Evolutionary conservation across 768 basidiomycete species (phyloP).

Genomic region (Clitopilus passeckerianus): DNA sequence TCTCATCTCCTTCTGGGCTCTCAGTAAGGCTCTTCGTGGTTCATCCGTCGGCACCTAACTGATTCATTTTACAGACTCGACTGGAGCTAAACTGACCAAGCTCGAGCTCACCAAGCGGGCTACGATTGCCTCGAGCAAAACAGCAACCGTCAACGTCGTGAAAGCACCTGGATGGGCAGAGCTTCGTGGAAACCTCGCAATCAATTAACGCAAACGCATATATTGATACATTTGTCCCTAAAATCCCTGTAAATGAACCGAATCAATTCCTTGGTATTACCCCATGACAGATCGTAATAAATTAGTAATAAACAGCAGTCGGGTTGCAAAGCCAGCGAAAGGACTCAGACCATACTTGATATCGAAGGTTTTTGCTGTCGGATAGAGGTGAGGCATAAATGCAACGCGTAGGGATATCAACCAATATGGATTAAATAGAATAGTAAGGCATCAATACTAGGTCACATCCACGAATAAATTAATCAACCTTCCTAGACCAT

Average conservation of each 20-base stretch:
- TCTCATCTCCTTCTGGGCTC: conserved; percentile 28
- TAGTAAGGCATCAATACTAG: conserved; percentile 4
- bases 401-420: not conserved
- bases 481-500: conserved; percentile 77
- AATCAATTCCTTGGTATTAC: not conserved
- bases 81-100: conserved; percentile 23
- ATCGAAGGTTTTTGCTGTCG: not conserved
- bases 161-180: conserved; percentile 27
- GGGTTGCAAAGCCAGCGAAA: not conserved
- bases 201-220: not conserved
- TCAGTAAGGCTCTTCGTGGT: conserved; percentile 15
- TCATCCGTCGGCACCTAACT: not conserved
- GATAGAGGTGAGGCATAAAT: not conserved
- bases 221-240: not conserved
- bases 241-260: not conserved
- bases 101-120: conserved; percentile 24
- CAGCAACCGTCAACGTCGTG: conserved; percentile 20
- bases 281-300: not conserved
- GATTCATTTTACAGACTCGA: conserved; percentile 10
- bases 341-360: not conserved
- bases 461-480: conserved; percentile 15
- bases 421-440: conserved; percentile 12
- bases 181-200: conserved; percentile 10
- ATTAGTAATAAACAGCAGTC: not conserved
- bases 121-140: conserved; percentile 21